phyloP scores from a whole-genome alignment of 164 flowering plant species.

The grape (Vitis vinifera) region ASM3070453v1 NC_081811.1:917001-917500 shows the following conservation, averaged over 20 bases:
- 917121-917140: slow-evolving; percentile 59
- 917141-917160: slow-evolving; percentile 62
- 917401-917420: slow-evolving; percentile 59
- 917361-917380: slow-evolving; percentile 20
- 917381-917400: slow-evolving; percentile 50
- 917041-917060: slow-evolving; percentile 46
- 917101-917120: slow-evolving; percentile 50
- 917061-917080: slow-evolving; percentile 44
- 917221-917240: slow-evolving; percentile 53
- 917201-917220: slow-evolving; percentile 51
- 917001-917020: slow-evolving; percentile 19
- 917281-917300: slow-evolving; percentile 44
- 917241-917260: slow-evolving; percentile 58
- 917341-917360: slow-evolving; percentile 30
- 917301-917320: slow-evolving; percentile 48
- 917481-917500: background rate
- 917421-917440: slow-evolving; percentile 62
- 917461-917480: slow-evolving; percentile 71
- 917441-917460: slow-evolving; percentile 73
- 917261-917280: slow-evolving; percentile 50
- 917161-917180: slow-evolving; percentile 66
- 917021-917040: slow-evolving; percentile 16
- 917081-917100: slow-evolving; percentile 52
- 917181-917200: slow-evolving; percentile 52
- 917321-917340: slow-evolving; percentile 50